Base-by-base conservation (phyloP, 192 early-diverging fungal genomes). In the Dissophora ornata region DNA sequence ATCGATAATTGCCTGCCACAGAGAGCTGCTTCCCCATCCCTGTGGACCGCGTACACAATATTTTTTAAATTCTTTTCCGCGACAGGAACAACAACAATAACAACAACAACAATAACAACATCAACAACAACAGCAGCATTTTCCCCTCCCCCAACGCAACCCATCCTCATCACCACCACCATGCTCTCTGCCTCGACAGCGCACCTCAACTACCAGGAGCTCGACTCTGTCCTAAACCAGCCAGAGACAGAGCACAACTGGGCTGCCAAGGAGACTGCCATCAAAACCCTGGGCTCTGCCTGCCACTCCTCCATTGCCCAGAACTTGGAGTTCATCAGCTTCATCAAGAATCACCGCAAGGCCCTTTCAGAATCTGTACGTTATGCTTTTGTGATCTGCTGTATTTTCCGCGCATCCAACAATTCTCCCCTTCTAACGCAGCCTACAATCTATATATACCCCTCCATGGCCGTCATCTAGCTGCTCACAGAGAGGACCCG, bases 401-500 rank as follows among this genome's bases (percentile, higher is more conserved):
- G n/a, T n/a, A n/a, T n/a, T n/a, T n/a, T n/a, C n/a, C n/a, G n/a
- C n/a, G n/a, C n/a, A n/a, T n/a, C n/a, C n/a, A n/a, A n/a, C n/a
- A n/a, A n/a, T n/a, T n/a, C n/a, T n/a, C n/a, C n/a, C n/a, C n/a
- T n/a, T n/a, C n/a, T n/a, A n/a, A n/a, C n/a, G n/a, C n/a, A n/a
- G n/a, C n/a, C n/a, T n/a, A n/a, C n/a, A n/a, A n/a, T n/a, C 47
- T 25, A 62, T 34, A 57, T 40, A 19, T 42, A 6, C 36, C 36
- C 42, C 29, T 9, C 42, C 49, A 13, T 69, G 32, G 22, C 4
- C 33, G 16, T 21, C 50, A 26, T 33, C 22, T 83, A 95, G 93
- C 67, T 93, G 28, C 40, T 81, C 26, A 90, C 88, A 22, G 94
- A 95, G 42, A 81, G 94, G 48, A 92, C 92, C n/a, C 79, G 90